Conservation (phyloP, 116 monocot genomes). For the Trichopus zeylanicus region DNA sequence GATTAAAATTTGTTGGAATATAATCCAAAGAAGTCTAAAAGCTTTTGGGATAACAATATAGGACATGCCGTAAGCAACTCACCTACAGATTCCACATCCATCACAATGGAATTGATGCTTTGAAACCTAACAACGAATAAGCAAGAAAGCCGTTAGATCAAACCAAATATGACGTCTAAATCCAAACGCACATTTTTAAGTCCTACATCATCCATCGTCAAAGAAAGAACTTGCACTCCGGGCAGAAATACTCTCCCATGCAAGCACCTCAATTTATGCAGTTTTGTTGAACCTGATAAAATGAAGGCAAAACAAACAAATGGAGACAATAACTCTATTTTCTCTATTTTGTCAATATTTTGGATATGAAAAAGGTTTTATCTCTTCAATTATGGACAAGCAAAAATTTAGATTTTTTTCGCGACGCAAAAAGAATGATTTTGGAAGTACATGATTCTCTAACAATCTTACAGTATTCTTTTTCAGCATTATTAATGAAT, state of each 20-base stretch:
- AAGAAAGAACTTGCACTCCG: constrained; percentile 74
- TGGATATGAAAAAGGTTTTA: too few species aligned
- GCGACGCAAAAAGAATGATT: too few species aligned
- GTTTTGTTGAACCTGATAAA: constrained; percentile 57
- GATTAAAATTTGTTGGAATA: neutral
- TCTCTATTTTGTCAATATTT: too few species aligned
- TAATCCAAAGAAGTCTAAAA: neutral
- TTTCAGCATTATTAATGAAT: too few species aligned
- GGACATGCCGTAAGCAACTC: too few species aligned
- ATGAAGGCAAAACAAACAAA: constrained; percentile 2
- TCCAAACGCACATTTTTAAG: neutral
- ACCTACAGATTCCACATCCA: constrained; percentile 88
- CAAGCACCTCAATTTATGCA: constrained; percentile 57
- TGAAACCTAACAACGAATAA: constrained; percentile 26
- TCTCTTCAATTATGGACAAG: too few species aligned
- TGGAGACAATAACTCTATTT: too few species aligned
- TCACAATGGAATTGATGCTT: constrained; percentile 79
- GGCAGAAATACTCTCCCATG: constrained; percentile 75
- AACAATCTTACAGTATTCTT: too few species aligned
- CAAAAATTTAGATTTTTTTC: too few species aligned
- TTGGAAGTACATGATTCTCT: too few species aligned
- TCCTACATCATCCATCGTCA: constrained; percentile 80
- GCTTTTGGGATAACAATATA: too few species aligned
- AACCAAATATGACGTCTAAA: neutral
- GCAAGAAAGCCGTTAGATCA: neutral